These are phyloP conservation scores for Ophiostoma sp. DNA, from an alignment of 2,329 filamentous ascomycete genomes.

Conservation along the genomic window DNA sequence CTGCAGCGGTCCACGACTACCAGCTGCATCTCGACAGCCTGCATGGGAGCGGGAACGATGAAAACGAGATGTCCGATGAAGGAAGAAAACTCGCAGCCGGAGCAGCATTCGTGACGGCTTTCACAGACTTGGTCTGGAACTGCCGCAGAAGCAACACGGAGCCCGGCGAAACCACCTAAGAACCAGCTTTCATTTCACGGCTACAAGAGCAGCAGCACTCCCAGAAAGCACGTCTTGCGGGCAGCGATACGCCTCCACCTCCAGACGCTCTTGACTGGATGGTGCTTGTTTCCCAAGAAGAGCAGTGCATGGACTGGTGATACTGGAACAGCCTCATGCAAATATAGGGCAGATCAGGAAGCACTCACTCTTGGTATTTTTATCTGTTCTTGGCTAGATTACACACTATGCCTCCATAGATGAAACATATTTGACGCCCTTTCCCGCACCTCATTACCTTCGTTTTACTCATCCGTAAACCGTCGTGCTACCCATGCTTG, in stretches of 20 bases:
- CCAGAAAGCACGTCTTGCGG: neutral
- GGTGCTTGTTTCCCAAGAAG: constrained; percentile 12
- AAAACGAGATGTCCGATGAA: neutral
- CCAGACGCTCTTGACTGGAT: neutral
- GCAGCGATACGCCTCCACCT: neutral
- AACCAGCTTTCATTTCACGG: neutral
- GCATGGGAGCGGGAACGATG: neutral
- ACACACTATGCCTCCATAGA: neutral
- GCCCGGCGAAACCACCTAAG: neutral
- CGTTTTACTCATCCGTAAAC: neutral
- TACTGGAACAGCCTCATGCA: constrained; percentile 24
- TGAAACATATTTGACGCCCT: neutral
- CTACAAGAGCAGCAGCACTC: neutral
- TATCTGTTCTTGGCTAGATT: neutral
- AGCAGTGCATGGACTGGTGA: constrained; percentile 23
- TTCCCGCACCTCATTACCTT: no score
- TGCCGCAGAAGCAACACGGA: neutral
- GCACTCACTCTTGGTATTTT: neutral
- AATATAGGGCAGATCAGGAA: neutral
- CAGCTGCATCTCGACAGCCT: neutral
- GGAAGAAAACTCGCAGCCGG: neutral
- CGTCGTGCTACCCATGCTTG: neutral
- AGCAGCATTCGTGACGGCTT: neutral
- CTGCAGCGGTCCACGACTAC: neutral
- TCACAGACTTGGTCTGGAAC: neutral